Evolutionary conservation across 371 early-diverging fungal genomes (phyloP), one percentile per base, ranked within the genome.

Genomic region (Apophysomyces elegans): DNA sequence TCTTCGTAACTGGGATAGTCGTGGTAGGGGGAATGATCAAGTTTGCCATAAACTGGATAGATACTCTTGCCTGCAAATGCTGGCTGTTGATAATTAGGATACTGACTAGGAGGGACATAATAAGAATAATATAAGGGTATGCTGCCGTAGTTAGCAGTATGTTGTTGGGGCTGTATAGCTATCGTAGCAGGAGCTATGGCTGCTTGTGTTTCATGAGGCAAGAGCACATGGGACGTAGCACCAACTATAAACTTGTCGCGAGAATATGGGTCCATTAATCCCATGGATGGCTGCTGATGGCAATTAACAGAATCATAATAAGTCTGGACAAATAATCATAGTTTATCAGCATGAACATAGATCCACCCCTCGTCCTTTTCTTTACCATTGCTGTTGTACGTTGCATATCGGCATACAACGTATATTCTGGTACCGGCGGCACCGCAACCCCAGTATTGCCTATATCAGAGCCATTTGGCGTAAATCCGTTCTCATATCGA

Each of bases 41-140:
- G 58, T 0, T 60, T 60, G 21, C 59, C 59, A 16, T 60, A 60
- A 39, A 60, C 18, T 6, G 60, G 44, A 13, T 60, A 60, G n/a
- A 43, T 60, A 26, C 26, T 60, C 13, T 43, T 43, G 3, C 43
- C 90, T 39, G 80, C 87, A 73, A 90, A 91, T n/a, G 82, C 81
- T 7, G 88, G 83, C 68, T 86, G 85, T 68, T 88, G 88, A 74
- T 90, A 89, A 14, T 56, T 56, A 26, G 81, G 77, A 79, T 84
- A 93, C 75, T 91, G 91, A 74, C 84, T 86, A 6, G 54, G 9
- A 21, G 86, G 85, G 77, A 81, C 81, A 72, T 89, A 88, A 72
- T 91, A 91, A 75, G 91, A 90, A 18, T 90, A 87, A 72, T 89
- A 87, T 83, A 87, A 90, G 1, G 84, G 79, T 66, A 83, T 79